phyloP scores from a whole-genome alignment of 495 filamentous ascomycete genomes.

The Penicillium odoratum region DNA sequence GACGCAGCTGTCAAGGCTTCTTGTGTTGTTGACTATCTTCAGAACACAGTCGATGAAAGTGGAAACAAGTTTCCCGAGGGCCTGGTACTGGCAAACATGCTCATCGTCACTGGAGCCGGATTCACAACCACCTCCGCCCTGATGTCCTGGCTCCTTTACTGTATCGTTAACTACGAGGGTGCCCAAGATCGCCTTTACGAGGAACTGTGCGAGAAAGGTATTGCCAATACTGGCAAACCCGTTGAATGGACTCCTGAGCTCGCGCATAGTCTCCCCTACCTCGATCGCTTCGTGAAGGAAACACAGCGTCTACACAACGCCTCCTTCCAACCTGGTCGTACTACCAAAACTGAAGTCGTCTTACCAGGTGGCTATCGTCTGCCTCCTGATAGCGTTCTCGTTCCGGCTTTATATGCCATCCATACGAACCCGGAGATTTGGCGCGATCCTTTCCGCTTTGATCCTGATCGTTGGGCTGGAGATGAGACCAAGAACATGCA shows the following conservation, averaged over 20 bases:
- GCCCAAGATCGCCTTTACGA: conserved; percentile 52
- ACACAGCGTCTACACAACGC: conserved; percentile 56
- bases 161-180: conserved; percentile 48
- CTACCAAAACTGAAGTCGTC: conserved; percentile 47
- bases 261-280: conserved; percentile 41
- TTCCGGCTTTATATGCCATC: conserved; percentile 48
- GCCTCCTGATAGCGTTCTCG: conserved; percentile 43
- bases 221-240: conserved; percentile 23
- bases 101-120: conserved; percentile 49
- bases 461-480: conserved; percentile 55
- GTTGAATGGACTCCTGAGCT: conserved; percentile 37
- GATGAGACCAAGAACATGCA: background rate
- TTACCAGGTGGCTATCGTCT: conserved; percentile 57
- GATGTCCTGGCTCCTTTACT: conserved; percentile 55
- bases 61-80: conserved; percentile 50
- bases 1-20: conserved; percentile 17
- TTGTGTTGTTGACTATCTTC: background rate
- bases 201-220: conserved; percentile 50
- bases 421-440: conserved; percentile 54
- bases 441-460: conserved; percentile 51
- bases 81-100: conserved; percentile 32
- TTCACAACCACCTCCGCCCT: conserved; percentile 55
- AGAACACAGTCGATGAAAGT: conserved; percentile 46
- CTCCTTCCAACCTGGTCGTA: conserved; percentile 56
- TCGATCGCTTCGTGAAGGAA: conserved; percentile 59